These are phyloP conservation scores for Alloteropsis semialata DNA, from an alignment of 176 grass and related monocot genomes.

Conservation along the genomic window DNA sequence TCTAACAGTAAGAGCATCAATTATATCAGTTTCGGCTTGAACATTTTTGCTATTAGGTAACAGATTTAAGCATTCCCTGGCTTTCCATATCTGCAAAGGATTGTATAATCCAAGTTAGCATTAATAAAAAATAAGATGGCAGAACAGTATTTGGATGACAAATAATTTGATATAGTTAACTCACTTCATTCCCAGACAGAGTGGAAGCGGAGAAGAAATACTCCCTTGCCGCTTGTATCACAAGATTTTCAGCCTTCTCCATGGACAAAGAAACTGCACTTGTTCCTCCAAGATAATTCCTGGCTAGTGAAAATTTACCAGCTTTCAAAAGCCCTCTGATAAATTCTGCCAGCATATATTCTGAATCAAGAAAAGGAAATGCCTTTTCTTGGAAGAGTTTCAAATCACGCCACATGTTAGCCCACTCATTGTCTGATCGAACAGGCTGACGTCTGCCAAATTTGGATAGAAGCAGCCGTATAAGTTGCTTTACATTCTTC, in stretches of 20 bases:
- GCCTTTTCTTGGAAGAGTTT: conserved; percentile 93
- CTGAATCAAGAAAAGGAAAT: conserved; percentile 95
- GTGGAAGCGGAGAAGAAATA: conserved; percentile 99
- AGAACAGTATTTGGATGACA: conserved; percentile 19
- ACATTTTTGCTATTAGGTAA: conserved; percentile 74
- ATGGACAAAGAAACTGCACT: conserved; percentile 65
- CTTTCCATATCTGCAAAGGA: conserved; percentile 92
- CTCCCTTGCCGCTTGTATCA: conserved; percentile 88
- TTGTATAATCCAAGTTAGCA: conserved; percentile 30
- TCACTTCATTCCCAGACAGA: conserved; percentile 83
- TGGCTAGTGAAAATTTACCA: conserved; percentile 95
- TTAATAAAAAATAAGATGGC: conserved; percentile 23
- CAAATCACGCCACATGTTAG: conserved; percentile 86
- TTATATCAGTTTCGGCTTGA: conserved; percentile 91
- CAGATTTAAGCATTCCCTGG: conserved; percentile 91
- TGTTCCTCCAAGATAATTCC: conserved; percentile 95
- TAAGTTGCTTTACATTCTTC: conserved; percentile 90
- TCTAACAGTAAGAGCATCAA: conserved; percentile 88
- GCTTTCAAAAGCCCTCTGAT: conserved; percentile 93
- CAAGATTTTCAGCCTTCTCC: conserved; percentile 81
- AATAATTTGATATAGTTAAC: conserved; percentile 30
- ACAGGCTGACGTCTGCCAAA: conserved; percentile 84
- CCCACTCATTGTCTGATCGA: conserved; percentile 93
- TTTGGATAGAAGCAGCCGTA: conserved; percentile 88
- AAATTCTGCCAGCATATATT: conserved; percentile 90